phyloP scores from a whole-genome alignment of 441 rosid species.

The Corymbia citriodora region DNA sequence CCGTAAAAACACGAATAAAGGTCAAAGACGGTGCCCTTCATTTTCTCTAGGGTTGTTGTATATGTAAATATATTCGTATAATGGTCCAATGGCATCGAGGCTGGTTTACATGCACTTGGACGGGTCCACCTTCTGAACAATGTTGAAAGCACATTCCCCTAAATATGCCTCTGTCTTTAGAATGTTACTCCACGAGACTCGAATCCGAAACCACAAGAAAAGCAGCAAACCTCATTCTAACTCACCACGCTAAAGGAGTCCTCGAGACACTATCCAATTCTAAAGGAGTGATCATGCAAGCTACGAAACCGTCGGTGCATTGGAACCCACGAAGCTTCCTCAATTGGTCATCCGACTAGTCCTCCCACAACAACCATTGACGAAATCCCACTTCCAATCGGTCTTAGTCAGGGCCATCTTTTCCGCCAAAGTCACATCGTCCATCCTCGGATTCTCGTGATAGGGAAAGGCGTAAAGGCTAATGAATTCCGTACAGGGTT shows the following conservation, averaged over 20 bases:
- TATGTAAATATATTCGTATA: background rate
- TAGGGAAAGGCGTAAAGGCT: background rate
- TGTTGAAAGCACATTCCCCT: background rate
- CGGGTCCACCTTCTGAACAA: background rate
- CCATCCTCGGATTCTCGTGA: background rate
- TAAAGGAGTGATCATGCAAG: background rate
- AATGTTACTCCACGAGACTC: background rate
- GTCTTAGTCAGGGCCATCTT: background rate
- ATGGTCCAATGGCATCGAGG: background rate
- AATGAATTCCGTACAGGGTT: background rate
- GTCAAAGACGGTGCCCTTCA: background rate
- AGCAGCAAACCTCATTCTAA: background rate
- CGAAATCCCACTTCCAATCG: background rate
- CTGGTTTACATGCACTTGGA: background rate
- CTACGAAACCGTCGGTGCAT: rapidly evolving
- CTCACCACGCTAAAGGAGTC: background rate
- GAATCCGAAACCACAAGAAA: background rate
- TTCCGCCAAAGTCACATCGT: background rate
- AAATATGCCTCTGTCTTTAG: background rate
- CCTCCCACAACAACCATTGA: background rate
- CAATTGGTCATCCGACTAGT: background rate
- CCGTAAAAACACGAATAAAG: no score
- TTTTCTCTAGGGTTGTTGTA: background rate
- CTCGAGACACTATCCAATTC: background rate
- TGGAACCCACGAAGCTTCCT: background rate